Percentiles rank a stretch among this genome's conserved stretches.
Evolutionary conservation across 768 basidiomycete genomes (phyloP).

Genomic region (Lentinula sp.): DNA sequence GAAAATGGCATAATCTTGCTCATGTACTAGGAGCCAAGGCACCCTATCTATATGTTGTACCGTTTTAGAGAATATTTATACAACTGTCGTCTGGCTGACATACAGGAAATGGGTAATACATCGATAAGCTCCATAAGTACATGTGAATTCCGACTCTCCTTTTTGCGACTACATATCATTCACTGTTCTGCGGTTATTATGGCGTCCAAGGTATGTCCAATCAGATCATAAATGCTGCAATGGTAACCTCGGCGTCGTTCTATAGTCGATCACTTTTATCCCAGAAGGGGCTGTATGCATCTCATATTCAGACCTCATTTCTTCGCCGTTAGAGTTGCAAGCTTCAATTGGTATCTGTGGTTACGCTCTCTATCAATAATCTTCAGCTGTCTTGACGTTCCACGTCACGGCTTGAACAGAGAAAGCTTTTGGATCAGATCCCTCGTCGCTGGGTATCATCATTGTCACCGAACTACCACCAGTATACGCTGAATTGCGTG

Average conservation of each 20-base stretch:
- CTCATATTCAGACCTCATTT: constrained; percentile 53
- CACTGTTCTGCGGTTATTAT: too few relatives aligned
- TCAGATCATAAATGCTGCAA: too few relatives aligned
- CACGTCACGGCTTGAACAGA: constrained; percentile 30
- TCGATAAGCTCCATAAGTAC: background rate
- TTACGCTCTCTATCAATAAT: background rate
- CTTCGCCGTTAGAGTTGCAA: constrained; percentile 45
- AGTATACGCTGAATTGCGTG: constrained; percentile 56
- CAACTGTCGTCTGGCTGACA: too few relatives aligned
- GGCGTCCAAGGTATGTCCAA: too few relatives aligned
- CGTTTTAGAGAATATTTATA: background rate
- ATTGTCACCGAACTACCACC: constrained; percentile 76
- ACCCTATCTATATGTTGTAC: background rate
- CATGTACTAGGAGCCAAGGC: too few relatives aligned
- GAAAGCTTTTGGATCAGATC: constrained; percentile 77
- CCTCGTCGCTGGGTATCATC: constrained; percentile 74
- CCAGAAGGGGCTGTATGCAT: constrained; percentile 52
- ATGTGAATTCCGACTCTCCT: too few relatives aligned
- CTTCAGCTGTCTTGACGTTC: constrained; percentile 1
- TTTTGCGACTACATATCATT: too few relatives aligned
- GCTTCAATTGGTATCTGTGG: constrained; percentile 52
- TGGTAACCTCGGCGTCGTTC: background rate
- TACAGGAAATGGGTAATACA: too few relatives aligned
- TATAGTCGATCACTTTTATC: constrained; percentile 25
- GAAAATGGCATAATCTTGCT: too few relatives aligned